Evolutionary conservation across 192 early-diverging fungal genomes (phyloP), one percentile per base, ranked within the genome.

Genomic region (Dissophora ornata): DNA sequence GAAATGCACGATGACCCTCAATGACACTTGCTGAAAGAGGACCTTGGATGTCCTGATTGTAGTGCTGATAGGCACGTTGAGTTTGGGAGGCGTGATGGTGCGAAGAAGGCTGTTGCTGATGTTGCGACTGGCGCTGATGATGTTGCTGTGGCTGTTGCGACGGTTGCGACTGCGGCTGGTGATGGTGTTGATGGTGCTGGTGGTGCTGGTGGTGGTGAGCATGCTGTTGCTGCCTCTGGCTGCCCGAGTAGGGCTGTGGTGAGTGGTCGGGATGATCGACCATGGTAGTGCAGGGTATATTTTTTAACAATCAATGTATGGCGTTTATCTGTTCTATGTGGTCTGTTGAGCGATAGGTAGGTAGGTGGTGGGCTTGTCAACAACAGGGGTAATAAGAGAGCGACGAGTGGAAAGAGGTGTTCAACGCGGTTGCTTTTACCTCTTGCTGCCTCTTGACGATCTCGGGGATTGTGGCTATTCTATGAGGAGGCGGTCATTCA

Each of bases 1-100:
- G 71, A 53, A 67, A 77, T 7, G 73, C 63, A 12, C 65, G 57
- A 22, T 62, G 73, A 22, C 65, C 73, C 22, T 77, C 73, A 45
- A 77, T 52, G 22, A 77, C 64, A 34, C 73, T 56, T 13, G 73
- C 73, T 33, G 73, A 77, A 3, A 62, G 46, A n/a, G 73, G 73
- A 15, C 73, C 73, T 15, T 77, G 73, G 29, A 55, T 55, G 24
- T 77, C 64, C 45, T 77, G 73, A 29, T 56, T 41, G 46, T 62
- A 26, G 44, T 63, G 44, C 8, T 57, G 59, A 52, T 62, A 40
- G 42, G 41, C 32, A n/a, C 62, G 46, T 8, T 66, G 62, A 11
- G 64, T 34, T 2, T 67, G 64, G n/a, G 64, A 56, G 13, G 54
- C 30, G 24, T 52, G 32, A 28, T 57, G 51, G 24, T 46, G 52